A percentile compares a stretch with the other conserved stretches of the same genome.
Evolutionary conservation across 2,329 filamentous ascomycete species (phyloP).

Genomic region (Neopestalotiopsis sp.): DNA sequence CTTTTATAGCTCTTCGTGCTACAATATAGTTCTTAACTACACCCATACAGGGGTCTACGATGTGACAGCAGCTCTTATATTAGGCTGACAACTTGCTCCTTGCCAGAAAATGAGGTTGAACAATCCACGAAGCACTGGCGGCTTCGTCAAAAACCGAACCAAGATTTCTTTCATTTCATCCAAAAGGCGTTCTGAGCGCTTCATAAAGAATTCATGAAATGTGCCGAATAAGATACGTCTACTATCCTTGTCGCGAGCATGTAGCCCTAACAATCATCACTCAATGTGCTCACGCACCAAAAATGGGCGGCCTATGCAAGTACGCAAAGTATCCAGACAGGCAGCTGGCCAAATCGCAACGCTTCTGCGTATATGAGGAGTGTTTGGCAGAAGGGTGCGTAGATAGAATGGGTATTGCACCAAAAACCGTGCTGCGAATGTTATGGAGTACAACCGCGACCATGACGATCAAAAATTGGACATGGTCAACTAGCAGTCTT

Average conservation of each 20-base stretch:
- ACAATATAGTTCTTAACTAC: no score
- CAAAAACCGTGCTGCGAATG: background rate
- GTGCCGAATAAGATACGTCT: conserved; percentile 15
- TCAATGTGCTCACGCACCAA: conserved; percentile 6
- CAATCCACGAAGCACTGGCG: background rate
- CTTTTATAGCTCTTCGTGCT: no score
- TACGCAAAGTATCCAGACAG: background rate
- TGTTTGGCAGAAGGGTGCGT: background rate
- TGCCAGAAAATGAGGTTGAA: background rate
- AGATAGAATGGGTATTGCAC: background rate
- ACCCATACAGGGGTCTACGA: no score
- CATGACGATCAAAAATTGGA: background rate
- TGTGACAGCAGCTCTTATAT: background rate
- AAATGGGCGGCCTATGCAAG: background rate
- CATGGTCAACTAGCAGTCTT: background rate
- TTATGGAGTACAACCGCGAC: background rate
- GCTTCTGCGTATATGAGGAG: conserved; percentile 5
- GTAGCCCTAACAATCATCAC: conserved; percentile 10
- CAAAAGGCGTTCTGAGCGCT: background rate
- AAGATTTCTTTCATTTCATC: background rate
- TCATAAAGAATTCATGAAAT: conserved; percentile 1
- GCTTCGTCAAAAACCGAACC: background rate
- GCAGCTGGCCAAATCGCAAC: background rate
- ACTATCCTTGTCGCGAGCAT: conserved; percentile 16
- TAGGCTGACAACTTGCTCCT: background rate